Conservation (phyloP, 1,284 basidiomycete genomes). For the Tranzscheliella williamsii region DNA sequence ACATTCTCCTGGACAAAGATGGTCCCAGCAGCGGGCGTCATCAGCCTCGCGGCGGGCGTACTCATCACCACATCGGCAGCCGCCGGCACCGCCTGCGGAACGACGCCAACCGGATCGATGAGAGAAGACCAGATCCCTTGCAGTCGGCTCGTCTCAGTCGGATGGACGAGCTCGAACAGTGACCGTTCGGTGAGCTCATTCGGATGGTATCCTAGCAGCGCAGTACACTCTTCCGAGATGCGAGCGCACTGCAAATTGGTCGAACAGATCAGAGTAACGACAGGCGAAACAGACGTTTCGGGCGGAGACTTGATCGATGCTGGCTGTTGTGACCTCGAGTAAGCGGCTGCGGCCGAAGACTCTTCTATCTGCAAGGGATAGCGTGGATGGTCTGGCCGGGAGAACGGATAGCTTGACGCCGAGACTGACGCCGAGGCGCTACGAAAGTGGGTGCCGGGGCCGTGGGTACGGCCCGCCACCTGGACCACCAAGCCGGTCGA, state of each 20-base stretch:
- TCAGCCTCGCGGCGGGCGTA: constrained; percentile 21
- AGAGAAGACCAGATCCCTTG: constrained; percentile 39
- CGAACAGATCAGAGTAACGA: constrained; percentile 45
- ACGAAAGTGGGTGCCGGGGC: constrained; percentile 12
- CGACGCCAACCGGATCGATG: constrained; percentile 41
- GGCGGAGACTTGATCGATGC: neutral
- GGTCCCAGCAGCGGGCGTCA: constrained; percentile 44
- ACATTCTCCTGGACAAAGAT: constrained; percentile 48
- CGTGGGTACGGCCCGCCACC: constrained; percentile 21
- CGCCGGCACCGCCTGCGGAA: constrained; percentile 28
- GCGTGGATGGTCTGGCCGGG: constrained; percentile 29
- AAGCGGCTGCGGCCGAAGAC: constrained; percentile 3
- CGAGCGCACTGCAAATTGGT: constrained; percentile 44
- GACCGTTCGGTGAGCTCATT: constrained; percentile 36
- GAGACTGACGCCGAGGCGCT: constrained; percentile 38
- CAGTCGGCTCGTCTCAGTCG: constrained; percentile 29
- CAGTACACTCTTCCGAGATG: constrained; percentile 32
- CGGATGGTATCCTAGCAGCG: constrained; percentile 39
- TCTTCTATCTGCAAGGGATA: constrained; percentile 7
- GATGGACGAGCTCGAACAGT: constrained; percentile 44
- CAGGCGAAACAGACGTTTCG: constrained; percentile 12
- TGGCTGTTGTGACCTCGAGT: constrained; percentile 9
- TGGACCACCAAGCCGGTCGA: constrained; percentile 20
- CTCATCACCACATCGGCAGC: constrained; percentile 33
- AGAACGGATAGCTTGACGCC: constrained; percentile 37